Evolutionary conservation across 192 early-diverging fungal genomes (phyloP).

Genomic region (Coemansia sp.): DNA sequence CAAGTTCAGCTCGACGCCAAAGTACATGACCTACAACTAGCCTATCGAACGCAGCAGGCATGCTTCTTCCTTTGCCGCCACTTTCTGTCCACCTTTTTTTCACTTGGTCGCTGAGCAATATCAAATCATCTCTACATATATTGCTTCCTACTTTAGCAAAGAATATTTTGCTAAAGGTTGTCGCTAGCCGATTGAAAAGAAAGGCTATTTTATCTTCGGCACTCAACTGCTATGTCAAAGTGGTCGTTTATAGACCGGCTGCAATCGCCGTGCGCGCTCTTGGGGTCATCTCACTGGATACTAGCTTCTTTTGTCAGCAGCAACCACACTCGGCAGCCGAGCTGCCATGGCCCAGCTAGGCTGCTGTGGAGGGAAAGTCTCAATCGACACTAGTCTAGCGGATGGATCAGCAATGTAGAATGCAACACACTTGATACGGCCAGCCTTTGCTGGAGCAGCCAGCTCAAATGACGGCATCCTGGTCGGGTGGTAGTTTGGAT

Average conservation of each 20-base stretch:
- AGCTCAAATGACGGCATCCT: conserved; percentile 63
- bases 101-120: background rate
- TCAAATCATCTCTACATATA: background rate
- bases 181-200: background rate
- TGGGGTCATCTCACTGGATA: background rate
- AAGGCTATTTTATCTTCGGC: background rate
- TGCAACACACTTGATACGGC: conserved; percentile 65
- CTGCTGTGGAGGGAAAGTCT: conserved; percentile 68
- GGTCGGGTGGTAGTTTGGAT: conserved; percentile 75
- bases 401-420: conserved; percentile 74
- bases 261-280: background rate
- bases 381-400: conserved; percentile 56
- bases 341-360: conserved; percentile 36
- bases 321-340: background rate
- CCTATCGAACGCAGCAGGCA: background rate
- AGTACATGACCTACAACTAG: conserved; percentile 86
- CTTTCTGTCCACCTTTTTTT: background rate
- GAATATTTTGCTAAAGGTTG: too few species aligned
- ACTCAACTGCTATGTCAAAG: background rate
- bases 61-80: background rate
- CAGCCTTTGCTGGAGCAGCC: conserved; percentile 60
- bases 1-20: conserved; percentile 98
- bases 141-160: background rate
- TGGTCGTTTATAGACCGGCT: background rate
- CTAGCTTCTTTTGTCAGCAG: background rate